Evolutionary conservation across 768 basidiomycete species (phyloP).

Genomic region (Russula compacta): DNA sequence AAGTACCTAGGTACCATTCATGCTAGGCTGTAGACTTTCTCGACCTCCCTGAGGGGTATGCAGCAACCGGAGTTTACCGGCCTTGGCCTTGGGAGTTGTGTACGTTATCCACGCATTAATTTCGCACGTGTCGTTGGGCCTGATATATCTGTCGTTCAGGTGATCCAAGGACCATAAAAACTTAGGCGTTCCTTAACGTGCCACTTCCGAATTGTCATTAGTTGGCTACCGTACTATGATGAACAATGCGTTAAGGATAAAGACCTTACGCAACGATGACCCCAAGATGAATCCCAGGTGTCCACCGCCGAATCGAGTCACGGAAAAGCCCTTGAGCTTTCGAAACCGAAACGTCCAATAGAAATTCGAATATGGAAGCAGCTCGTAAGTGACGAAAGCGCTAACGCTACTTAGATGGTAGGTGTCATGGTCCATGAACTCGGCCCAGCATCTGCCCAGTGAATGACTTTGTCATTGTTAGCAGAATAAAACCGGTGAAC

Average conservation of each 20-base stretch:
- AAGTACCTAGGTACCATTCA: too few species aligned
- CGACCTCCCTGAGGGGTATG: neutral
- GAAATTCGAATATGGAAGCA: neutral
- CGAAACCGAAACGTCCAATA: neutral
- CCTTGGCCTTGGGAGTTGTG: neutral
- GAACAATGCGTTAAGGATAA: neutral
- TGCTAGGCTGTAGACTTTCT: neutral
- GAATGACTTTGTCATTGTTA: neutral
- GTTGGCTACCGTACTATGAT: neutral
- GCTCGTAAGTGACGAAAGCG: neutral
- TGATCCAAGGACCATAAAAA: neutral
- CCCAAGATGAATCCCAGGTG: neutral
- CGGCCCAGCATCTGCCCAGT: neutral
- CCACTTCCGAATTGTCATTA: neutral
- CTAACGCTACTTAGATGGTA: neutral
- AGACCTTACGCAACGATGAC: neutral
- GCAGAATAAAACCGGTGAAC: neutral
- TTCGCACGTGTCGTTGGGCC: neutral
- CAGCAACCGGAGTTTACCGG: neutral
- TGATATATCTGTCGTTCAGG: neutral
- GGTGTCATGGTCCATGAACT: neutral
- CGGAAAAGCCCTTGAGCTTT: neutral
- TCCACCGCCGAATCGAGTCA: neutral
- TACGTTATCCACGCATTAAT: neutral
- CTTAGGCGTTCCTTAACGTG: neutral